Evolutionary conservation across 176 grass and related monocot genomes (phyloP), one percentile per base, ranked within the genome.

Genomic region (Otatea glauca): DNA sequence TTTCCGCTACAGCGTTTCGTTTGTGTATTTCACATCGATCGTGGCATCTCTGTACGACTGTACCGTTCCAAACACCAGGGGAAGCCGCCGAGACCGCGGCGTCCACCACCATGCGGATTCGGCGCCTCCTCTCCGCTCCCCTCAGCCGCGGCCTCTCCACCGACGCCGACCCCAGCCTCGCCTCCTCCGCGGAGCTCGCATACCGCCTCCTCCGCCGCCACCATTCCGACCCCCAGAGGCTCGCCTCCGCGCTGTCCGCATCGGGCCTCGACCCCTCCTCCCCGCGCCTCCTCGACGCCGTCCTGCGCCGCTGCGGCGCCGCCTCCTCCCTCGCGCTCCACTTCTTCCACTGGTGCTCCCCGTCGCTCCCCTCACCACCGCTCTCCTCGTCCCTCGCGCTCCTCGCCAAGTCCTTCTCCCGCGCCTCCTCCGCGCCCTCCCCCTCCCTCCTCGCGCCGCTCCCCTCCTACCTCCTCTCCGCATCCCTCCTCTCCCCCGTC

Each of bases 311-410:
- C 76, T 95, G 83, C 83, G 93, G 89, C 54, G 80, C 72, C 55
- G 84, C 91, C 39, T 91, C 86, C 50, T 65, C 87, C 56, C 91
- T 93, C 68, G 88, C 93, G 42, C 88, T 91, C 61, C 85, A 81
- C 77, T 89, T 85, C 88, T 92, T 88, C 87, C 89, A 88, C 72
- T 94, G 78, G 93, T 90, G 87, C 88, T 94, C 88, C 58, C 89
- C 87, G 23, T 91, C 62, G 74, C 84, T 87, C 12, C 89, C 72
- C 53, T 81, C 88, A 8, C 85, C 83, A 44, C 95, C 83, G 9
- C 88, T 74, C 63, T 91, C 72, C 0, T 92, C 87, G 80, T 81
- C 89, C 83, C 86, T 89, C 68, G 86, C 78, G 53, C 83, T 83
- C 88, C 87, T 82, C 75, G 88, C 88, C 79, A 90, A 78, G 79